Evolutionary conservation across 768 basidiomycete genomes (phyloP).

Genomic region (Pleurotus pulmonarius): DNA sequence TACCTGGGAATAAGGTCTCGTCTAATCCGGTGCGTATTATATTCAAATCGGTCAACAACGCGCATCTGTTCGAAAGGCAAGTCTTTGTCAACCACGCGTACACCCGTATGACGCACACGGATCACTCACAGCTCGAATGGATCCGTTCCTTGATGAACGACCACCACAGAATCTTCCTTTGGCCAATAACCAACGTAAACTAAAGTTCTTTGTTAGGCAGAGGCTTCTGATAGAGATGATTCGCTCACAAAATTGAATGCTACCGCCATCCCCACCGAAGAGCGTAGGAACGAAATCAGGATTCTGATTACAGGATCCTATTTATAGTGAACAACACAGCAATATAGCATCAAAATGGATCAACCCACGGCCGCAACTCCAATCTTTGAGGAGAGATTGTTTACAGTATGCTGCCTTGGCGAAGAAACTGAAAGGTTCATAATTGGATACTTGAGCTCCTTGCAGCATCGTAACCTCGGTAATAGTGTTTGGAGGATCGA

Average conservation of each 20-base stretch:
- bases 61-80: conserved; percentile 24
- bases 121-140: conserved; percentile 36
- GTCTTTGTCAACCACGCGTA: background rate
- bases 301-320: conserved; percentile 28
- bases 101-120: background rate
- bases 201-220: background rate
- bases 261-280: conserved; percentile 27
- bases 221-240: background rate
- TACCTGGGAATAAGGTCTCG: conserved; percentile 45
- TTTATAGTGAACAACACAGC: background rate
- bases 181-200: conserved; percentile 44
- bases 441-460: background rate
- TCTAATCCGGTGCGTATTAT: conserved; percentile 34
- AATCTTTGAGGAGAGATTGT: conserved; percentile 20
- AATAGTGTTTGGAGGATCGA: background rate
- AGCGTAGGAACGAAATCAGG: conserved; percentile 26
- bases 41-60: conserved; percentile 45
- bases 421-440: conserved; percentile 27
- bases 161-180: conserved; percentile 37
- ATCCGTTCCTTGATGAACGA: conserved; percentile 51
- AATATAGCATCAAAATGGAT: background rate
- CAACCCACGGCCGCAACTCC: conserved; percentile 26
- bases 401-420: conserved; percentile 30
- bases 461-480: background rate
- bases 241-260: conserved; percentile 26